Base-by-base conservation (phyloP, 2,329 filamentous ascomycete species). In the Knufia fluminis region DNA sequence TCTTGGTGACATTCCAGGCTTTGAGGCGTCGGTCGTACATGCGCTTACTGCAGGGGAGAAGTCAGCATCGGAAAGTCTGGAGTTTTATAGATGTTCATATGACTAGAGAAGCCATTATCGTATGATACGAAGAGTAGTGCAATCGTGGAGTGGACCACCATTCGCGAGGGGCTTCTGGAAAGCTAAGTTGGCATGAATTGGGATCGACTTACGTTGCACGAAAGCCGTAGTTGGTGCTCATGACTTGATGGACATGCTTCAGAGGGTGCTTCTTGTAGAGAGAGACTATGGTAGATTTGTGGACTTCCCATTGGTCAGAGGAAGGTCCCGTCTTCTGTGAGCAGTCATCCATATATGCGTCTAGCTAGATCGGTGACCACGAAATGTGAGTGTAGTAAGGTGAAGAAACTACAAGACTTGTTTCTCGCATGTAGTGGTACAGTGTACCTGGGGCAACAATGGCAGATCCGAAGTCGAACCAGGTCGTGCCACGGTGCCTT, bases 21-120 rank as follows among this genome's bases (percentile, higher is more conserved):
- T 52, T 52, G 28, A 52, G 24, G 7, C 46, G n/a, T 14, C 35
- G 36, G 38, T 35, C 46, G 39, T 49, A 52, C 50, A 52, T 52
- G 14, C 50, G 50, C 19, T 45, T 48, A 4, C 50, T 52, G 26
- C 20, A 4, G 12, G 16, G 23, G 17, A 19, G 14, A 38, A 19
- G 35, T 38, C 35, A 38, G 35, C 16, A 19, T n/a, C n/a, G n/a
- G n/a, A n/a, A n/a, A n/a, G n/a, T n/a, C n/a, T n/a, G n/a, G n/a
- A n/a, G n/a, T n/a, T n/a, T n/a, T n/a, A n/a, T n/a, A n/a, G n/a
- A n/a, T n/a, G n/a, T n/a, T n/a, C n/a, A n/a, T n/a, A n/a, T n/a
- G n/a, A n/a, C n/a, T n/a, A n/a, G n/a, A n/a, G n/a, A n/a, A n/a
- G n/a, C n/a, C n/a, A n/a, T n/a, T n/a, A n/a, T n/a, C n/a, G n/a